These are phyloP conservation scores for Aspergillus glaucus DNA, from an alignment of 2,329 filamentous ascomycete species.

Conservation along the genomic window DNA sequence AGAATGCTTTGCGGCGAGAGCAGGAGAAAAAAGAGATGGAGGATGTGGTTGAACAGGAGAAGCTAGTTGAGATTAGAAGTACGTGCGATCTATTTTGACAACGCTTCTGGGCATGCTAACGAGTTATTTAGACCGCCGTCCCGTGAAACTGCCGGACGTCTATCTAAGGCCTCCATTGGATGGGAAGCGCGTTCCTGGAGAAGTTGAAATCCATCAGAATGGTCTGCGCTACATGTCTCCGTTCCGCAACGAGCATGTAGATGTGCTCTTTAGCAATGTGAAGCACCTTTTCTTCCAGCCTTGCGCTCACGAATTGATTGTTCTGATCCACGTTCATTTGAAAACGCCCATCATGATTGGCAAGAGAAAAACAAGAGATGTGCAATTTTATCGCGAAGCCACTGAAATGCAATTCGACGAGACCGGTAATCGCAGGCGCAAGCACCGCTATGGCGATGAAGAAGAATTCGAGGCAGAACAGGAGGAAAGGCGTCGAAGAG, in stretches of 20 bases:
- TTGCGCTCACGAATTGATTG: slow-evolving; percentile 90
- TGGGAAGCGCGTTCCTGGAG: slow-evolving; percentile 91
- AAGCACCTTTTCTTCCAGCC: slow-evolving; percentile 99
- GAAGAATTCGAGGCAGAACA: slow-evolving; percentile 98
- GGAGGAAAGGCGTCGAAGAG: slow-evolving; percentile 83
- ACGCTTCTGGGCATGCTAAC: slow-evolving; percentile 33
- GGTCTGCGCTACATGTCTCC: slow-evolving; percentile 91
- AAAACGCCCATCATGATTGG: slow-evolving; percentile 98
- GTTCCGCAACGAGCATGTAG: slow-evolving; percentile 74
- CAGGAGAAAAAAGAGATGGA: slow-evolving; percentile 99
- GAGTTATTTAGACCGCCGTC: slow-evolving; percentile 67
- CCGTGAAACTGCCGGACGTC: slow-evolving; percentile 83
- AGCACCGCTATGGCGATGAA: slow-evolving; percentile 95
- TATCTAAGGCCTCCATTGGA: slow-evolving; percentile 94
- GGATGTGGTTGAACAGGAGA: slow-evolving; percentile 97
- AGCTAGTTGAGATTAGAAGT: slow-evolving; percentile 91
- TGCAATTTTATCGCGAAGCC: slow-evolving; percentile 96
- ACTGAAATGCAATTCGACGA: slow-evolving; percentile 99
- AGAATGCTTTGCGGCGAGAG: slow-evolving; percentile 82
- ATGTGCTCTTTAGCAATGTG: slow-evolving; percentile 96
- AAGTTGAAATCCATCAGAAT: slow-evolving; percentile 96
- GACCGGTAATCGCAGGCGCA: slow-evolving; percentile 94
- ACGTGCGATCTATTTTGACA: slow-evolving; percentile 32
- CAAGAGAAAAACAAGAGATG: slow-evolving; percentile 98
- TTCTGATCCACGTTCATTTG: slow-evolving; percentile 95